Base-by-base conservation (phyloP, 345 rosid genomes). In the Aquilaria malaccensis region DNA sequence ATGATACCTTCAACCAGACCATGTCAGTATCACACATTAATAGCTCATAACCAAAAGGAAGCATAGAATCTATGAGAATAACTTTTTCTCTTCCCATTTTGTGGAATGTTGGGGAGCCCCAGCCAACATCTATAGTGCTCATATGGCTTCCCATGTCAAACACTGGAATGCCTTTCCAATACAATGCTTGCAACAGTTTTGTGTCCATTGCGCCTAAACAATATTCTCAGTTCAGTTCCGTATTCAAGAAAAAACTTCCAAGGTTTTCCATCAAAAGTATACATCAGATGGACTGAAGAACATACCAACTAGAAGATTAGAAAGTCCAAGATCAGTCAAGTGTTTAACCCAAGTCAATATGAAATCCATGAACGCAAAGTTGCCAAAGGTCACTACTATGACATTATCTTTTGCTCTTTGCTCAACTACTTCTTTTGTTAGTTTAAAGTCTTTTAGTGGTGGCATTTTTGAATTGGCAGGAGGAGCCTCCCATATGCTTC, bases 41-140 rank as follows among this genome's bases (percentile, higher is more conserved):
- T 59, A 94, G 74, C 75, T 94, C 99, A 63, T 59, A 80, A 55
- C 99, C 99, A 68, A 68, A 88, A 56, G 97, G 95, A 30, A 94
- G 89, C 61, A 94, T 75, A n/a, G 85, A 71, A 66, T 94, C 90
- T 30, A 94, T 88, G 61, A 94, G 83, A 69, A 91, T 65, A 43
- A 89, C 97, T 80, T 94, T 94, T 70, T 94, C 97, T 83, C 99
- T 86, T 59, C 97, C 99, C 99, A 94, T 91, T 76, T 91, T 94
- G 71, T 94, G 99, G 69, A 94, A 94, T 37, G 93, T 83, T 0
- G 96, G 93, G 30, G 96, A 77, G n/a, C 99, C 99, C 99, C 99
- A 94, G 13, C 99, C 99, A 45, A 91, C 96, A 77, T 94, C 99
- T 47, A 78, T 65, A 13, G 97, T 82, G 71, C 95, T 91, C 93